Conservation (phyloP, 495 filamentous ascomycete species). For the Aspergillus conjunctus region DNA sequence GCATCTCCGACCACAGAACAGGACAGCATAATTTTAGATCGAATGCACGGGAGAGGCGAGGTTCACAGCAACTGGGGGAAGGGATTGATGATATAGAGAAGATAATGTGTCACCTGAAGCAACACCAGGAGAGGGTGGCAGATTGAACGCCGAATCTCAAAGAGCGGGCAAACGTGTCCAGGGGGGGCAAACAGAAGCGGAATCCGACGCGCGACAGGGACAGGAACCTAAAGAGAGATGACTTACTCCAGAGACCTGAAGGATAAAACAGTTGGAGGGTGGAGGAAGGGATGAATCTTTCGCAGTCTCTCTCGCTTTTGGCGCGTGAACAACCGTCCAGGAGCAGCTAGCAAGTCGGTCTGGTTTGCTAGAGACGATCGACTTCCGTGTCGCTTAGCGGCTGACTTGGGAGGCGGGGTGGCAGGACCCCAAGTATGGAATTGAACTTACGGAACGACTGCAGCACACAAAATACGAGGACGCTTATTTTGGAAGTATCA, state of each 20-base stretch:
- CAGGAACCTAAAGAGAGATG: slow-evolving; percentile 20
- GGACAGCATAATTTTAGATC: slow-evolving; percentile 17
- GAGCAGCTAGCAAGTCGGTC: slow-evolving; percentile 34
- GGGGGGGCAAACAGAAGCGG: slow-evolving; percentile 19
- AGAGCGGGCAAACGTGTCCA: slow-evolving; percentile 10
- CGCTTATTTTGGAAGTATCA: not conserved
- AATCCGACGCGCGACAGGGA: slow-evolving; percentile 20
- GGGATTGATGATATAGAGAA: slow-evolving; percentile 4
- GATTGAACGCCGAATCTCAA: slow-evolving; percentile 1
- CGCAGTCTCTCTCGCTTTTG: slow-evolving; percentile 20
- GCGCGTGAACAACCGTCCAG: slow-evolving; percentile 36
- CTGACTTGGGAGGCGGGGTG: slow-evolving; percentile 32
- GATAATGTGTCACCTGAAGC: slow-evolving; percentile 8
- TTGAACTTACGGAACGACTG: slow-evolving; percentile 17
- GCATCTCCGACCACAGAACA: slow-evolving; percentile 28
- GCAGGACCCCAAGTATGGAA: slow-evolving; percentile 23
- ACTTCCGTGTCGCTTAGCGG: slow-evolving; percentile 53
- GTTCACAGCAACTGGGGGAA: not conserved
- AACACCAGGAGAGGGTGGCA: slow-evolving; percentile 9
- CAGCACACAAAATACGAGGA: slow-evolving; percentile 6
- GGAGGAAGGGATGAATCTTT: slow-evolving; percentile 15
- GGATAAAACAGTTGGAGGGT: slow-evolving; percentile 19
- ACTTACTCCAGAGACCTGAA: slow-evolving; percentile 26
- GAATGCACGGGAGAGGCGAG: not conserved
- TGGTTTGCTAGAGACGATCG: slow-evolving; percentile 39